Evolutionary conservation across 768 basidiomycete species (phyloP).

Genomic region (Mycena vulgaris): DNA sequence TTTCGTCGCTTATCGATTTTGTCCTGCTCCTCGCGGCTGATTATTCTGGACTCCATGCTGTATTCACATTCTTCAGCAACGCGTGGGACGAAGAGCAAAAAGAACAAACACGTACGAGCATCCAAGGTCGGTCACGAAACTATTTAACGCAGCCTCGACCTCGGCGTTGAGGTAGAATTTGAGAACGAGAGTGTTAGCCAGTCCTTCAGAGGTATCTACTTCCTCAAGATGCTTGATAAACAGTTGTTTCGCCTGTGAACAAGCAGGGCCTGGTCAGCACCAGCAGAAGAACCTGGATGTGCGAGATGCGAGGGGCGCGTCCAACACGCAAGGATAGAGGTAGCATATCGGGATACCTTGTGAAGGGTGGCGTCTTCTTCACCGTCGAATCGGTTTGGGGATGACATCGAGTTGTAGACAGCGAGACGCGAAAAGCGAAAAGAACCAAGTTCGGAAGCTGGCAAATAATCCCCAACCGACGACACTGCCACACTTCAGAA

Average conservation of each 20-base stretch:
- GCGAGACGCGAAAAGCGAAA: too few species aligned
- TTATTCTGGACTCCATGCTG: conserved; percentile 17
- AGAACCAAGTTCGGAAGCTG: too few species aligned
- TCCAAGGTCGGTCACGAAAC: conserved; percentile 11
- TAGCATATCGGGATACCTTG: too few species aligned
- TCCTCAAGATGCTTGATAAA: conserved; percentile 22
- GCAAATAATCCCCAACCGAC: too few species aligned
- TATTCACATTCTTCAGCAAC: not conserved
- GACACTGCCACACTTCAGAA: too few species aligned
- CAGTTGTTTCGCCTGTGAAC: conserved; percentile 21
- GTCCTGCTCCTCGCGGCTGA: conserved; percentile 17
- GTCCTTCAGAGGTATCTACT: conserved; percentile 20
- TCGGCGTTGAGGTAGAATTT: conserved; percentile 12
- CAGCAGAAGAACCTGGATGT: not conserved
- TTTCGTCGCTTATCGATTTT: conserved; percentile 20
- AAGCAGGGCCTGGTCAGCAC: too few species aligned
- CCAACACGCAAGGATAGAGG: too few species aligned
- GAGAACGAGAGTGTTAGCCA: conserved; percentile 1
- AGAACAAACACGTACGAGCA: conserved; percentile 16
- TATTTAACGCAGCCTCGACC: conserved; percentile 1
- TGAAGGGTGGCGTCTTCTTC: conserved; percentile 22
- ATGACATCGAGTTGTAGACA: conserved; percentile 1
- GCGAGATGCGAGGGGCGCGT: not conserved
- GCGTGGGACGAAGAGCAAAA: not conserved
- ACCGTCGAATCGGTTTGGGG: not conserved